Evolutionary conservation across 176 grass and related monocot genomes (phyloP), one percentile per base, ranked within the genome.

Genomic region (Aegilops bicornis): DNA sequence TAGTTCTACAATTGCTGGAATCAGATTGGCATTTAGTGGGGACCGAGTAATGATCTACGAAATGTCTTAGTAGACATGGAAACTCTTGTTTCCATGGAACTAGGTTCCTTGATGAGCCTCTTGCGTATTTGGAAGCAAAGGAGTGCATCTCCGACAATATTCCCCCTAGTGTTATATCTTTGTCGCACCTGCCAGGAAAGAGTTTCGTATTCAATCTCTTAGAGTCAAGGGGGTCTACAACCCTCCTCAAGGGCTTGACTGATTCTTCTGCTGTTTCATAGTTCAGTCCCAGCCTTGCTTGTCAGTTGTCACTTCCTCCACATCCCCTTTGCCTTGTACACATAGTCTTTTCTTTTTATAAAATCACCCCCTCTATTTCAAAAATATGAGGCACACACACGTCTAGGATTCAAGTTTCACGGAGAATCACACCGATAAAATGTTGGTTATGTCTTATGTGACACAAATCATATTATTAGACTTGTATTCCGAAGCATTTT

Each of bases 101-200:
- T 71, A 40, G 67, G 68, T 40, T 71, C 68, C 36, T 71, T 37
- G 39, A 72, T 4, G 69, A 72, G 36, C 69, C 35, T 14, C 69
- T 37, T 72, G 69, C 69, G 37, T 72, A 72, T 24, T 72, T 72
- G 69, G 22, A 72, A 42, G 69, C 69, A 72, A 72, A 72, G 69
- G 69, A 72, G 35, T 72, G 69, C 20, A 40, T 72, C 36, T 71
- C 39, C 10, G 12, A 73, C n/a, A 73, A 73, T 45, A 73, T 45
- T 27, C 70, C 6, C 11, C 22, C 70, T 73, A 73, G 39, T 73
- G n/a, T 43, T 73, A 73, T n/a, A 73, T 73, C 70, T 73, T 73
- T n/a, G 70, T 73, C 42, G 12, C 39, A 25, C 70, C 70, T 25
- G 42, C 6, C 42, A 43, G 39, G 9, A 70, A 69, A 71, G 32